A percentile compares a stretch with the other conserved stretches of the same genome.
Conservation (phyloP, 2,329 filamentous ascomycete genomes). For the Cladosporium sp. region DNA sequence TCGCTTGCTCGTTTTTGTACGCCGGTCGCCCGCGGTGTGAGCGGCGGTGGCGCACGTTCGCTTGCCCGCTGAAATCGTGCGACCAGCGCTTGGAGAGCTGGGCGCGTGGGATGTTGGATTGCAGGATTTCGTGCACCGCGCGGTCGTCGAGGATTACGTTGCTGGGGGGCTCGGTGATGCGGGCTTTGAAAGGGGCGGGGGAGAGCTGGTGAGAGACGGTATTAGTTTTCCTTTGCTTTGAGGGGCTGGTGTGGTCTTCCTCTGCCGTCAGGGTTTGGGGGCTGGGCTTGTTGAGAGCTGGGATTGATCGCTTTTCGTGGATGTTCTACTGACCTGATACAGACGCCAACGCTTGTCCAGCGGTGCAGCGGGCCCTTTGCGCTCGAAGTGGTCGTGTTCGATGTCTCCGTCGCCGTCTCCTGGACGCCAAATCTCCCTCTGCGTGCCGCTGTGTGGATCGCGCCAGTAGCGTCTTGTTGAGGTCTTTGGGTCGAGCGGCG, state of each 20-base stretch:
- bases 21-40: conserved; percentile 36
- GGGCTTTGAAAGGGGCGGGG: conserved; percentile 3
- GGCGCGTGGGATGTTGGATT: conserved; percentile 24
- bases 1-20: conserved; percentile 16
- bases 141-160: conserved; percentile 39
- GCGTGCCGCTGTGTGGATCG: conserved; percentile 20
- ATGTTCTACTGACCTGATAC: conserved; percentile 26
- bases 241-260: no score
- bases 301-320: neutral
- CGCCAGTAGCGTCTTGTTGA: conserved; percentile 21
- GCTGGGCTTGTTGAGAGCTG: no score
- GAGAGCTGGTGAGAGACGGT: neutral
- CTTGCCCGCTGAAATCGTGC: conserved; percentile 34
- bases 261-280: no score
- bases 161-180: conserved; percentile 27
- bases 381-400: conserved; percentile 26
- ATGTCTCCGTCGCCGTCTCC: conserved; percentile 35
- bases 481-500: conserved; percentile 17
- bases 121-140: conserved; percentile 31
- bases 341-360: conserved; percentile 35
- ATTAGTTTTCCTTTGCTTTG: conserved; percentile 2
- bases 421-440: conserved; percentile 36
- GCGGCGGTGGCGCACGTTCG: conserved; percentile 29
- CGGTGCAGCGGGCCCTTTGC: conserved; percentile 16
- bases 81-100: conserved; percentile 33